Base-by-base conservation (phyloP, 345 rosid species). In the Carallia brachiata region DNA sequence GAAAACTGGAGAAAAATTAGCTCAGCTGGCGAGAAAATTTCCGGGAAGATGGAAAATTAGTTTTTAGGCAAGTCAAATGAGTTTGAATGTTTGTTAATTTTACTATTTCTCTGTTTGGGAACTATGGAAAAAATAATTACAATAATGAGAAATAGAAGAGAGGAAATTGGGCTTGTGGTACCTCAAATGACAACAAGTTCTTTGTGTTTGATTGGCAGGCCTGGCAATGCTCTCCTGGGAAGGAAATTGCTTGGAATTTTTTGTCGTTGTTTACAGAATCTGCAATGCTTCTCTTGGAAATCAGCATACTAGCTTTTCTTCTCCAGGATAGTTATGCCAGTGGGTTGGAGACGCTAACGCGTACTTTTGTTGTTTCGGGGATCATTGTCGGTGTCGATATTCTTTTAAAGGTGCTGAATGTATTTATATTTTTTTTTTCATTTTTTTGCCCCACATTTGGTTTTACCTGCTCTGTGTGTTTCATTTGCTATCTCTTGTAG, bases 301-400 rank as follows among this genome's bases (percentile, higher is more conserved):
- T 83, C 40, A 79, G 86, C 71, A 55, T 79, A 40, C 61, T 83
- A 7, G 78, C 75, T 27, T 77, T 79, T 64, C 66, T 83, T 40
- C 81, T 83, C 32, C 86, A 75, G 62, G 86, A 83, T 47, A 79
- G 77, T 69, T 83, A 83, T 57, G 71, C 81, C 17, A 75, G 74
- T 60, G 83, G 83, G 37, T 64, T 75, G 76, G 83, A 75, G 53
- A 62, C 80, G 50, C 70, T 79, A 62, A 70, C 78, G 6, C 78
- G 70, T 56, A 79, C 77, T 69, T 83, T 72, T 36, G 65, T 79
- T 28, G 71, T 77, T 65, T 79, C 83, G 1, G 83, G 86, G 63
- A 77, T 83, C 62, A 67, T 83, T 63, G 78, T 73, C 40, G 80
- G 71, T 31, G 62, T 75, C 1, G 80, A 82, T 61, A 34, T 83